phyloP scores from a whole-genome alignment of 2,329 filamentous ascomycete genomes.

The Nemania bipapillata region DNA sequence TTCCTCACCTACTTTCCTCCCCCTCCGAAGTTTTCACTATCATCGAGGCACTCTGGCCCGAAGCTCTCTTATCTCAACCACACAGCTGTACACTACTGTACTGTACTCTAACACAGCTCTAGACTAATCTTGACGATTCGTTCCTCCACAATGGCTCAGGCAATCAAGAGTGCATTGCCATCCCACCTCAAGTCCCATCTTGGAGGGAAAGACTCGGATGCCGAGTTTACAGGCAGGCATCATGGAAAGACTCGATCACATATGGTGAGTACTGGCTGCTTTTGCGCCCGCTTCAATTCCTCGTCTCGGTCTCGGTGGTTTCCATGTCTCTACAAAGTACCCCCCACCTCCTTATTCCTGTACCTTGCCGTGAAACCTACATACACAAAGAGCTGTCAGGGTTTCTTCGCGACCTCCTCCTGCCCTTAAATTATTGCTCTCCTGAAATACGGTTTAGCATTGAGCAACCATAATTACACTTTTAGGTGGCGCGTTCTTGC shows the following conservation, averaged over 20 bases:
- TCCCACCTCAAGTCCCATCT: slow-evolving; percentile 79
- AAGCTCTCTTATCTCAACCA: slow-evolving; percentile 1
- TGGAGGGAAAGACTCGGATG: slow-evolving; percentile 57
- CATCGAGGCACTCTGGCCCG: slow-evolving; percentile 10
- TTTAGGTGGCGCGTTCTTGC: background rate
- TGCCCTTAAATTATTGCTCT: background rate
- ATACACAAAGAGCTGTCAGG: slow-evolving; percentile 22
- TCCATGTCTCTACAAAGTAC: slow-evolving; percentile 21
- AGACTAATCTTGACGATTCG: slow-evolving; percentile 15
- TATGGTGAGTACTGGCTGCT: slow-evolving; percentile 72
- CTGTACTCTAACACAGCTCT: slow-evolving; percentile 21
- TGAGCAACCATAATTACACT: slow-evolving; percentile 18
- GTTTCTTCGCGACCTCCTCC: slow-evolving; percentile 11
- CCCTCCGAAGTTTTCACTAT: slow-evolving; percentile 17
- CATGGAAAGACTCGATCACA: slow-evolving; percentile 88
- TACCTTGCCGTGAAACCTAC: slow-evolving; percentile 24
- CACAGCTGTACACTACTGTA: slow-evolving; percentile 1
- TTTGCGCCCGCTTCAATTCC: slow-evolving; percentile 15
- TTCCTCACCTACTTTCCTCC: slow-evolving; percentile 41
- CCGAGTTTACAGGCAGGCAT: slow-evolving; percentile 71
- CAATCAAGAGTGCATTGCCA: slow-evolving; percentile 79
- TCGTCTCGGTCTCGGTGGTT: background rate
- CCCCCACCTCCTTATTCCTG: slow-evolving; percentile 16
- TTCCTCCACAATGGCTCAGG: slow-evolving; percentile 69
- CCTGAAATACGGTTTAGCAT: background rate